Percentiles rank a stretch among this genome's conserved stretches.
phyloP scores from a whole-genome alignment of 441 rosid genomes.

The Capsella rubella region DNA sequence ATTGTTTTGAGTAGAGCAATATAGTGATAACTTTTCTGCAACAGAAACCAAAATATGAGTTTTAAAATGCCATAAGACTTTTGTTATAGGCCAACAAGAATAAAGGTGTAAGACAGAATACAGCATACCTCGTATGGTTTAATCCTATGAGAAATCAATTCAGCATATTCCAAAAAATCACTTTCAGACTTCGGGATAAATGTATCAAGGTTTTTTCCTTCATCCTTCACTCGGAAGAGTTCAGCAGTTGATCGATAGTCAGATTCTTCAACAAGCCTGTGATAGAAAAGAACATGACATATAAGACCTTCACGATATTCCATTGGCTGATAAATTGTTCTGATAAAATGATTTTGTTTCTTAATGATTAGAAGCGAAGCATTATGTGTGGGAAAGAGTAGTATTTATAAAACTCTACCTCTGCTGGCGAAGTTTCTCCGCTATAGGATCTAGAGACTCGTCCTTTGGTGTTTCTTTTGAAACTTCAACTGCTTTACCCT shows the following conservation, averaged over 20 bases:
- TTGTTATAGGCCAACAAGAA: not conserved
- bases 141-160: conserved; percentile 79
- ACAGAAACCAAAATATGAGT: conserved; percentile 12
- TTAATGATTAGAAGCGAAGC: not conserved
- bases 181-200: conserved; percentile 95
- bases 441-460: conserved; percentile 68
- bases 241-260: conserved; percentile 77
- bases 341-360: not conserved
- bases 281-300: conserved; percentile 15
- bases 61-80: not conserved
- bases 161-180: conserved; percentile 91
- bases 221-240: conserved; percentile 66
- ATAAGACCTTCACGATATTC: conserved; percentile 5
- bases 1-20: conserved; percentile 76
- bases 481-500: conserved; percentile 55
- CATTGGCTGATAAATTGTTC: too few relatives aligned
- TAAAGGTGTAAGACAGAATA: not conserved
- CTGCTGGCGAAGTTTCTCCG: conserved; percentile 84
- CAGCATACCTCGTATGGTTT: conserved; percentile 68
- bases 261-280: conserved; percentile 94
- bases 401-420: conserved; percentile 53
- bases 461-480: conserved; percentile 39
- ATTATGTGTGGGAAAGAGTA: not conserved
- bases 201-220: conserved; percentile 64
- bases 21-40: conserved; percentile 94